Base-by-base conservation (phyloP, 208 protist species). In the Crithidia acanthocephali region DNA sequence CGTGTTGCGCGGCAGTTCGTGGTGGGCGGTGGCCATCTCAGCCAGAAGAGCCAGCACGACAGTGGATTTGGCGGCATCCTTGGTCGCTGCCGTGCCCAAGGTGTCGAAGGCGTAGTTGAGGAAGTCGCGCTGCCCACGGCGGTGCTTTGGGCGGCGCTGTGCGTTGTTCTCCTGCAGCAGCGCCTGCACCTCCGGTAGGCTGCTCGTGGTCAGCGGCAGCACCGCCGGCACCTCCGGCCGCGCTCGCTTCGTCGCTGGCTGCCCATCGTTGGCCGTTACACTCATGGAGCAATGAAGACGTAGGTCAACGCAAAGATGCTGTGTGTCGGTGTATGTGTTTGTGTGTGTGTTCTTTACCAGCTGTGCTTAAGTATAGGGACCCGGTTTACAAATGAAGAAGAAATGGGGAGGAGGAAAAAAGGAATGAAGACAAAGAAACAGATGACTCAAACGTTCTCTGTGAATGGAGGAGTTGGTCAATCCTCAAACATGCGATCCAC, bases 91-190 rank as follows among this genome's bases (percentile, higher is more conserved):
- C 4, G 61, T 27, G 25, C 79, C 83, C 0, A 96, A 37, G 22
- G 58, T 55, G n/a, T 76, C 69, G 28, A 94, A 87, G 16, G 85
- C 74, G 22, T 91, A 58, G 68, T 90, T 93, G 10, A 93, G 72
- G 48, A 96, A 94, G 10, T 96, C 88, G 50, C 57, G 68, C 9
- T 63, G 48, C 20, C 74, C 72, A 11, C 89, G 63, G 11, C 89
- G 79, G 33, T 69, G 60, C 57, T 84, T 89, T 20, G 74, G 78
- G 23, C 79, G 83, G 11, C 47, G 70, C 50, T 94, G 62, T 8
- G 48, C 33, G 50, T 96, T 96, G 65, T 96, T 96, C 20, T 71
- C 67, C 18, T 32, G 20, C 16, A 93, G 78, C 25, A 91, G 70
- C 32, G 68, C 60, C 59, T 86, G 59, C 0, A 96, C 88, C 6